Evolutionary conservation across 1,284 basidiomycete species (phyloP), one percentile per base, ranked within the genome.

Genomic region (Ceratobasidium sp.): DNA sequence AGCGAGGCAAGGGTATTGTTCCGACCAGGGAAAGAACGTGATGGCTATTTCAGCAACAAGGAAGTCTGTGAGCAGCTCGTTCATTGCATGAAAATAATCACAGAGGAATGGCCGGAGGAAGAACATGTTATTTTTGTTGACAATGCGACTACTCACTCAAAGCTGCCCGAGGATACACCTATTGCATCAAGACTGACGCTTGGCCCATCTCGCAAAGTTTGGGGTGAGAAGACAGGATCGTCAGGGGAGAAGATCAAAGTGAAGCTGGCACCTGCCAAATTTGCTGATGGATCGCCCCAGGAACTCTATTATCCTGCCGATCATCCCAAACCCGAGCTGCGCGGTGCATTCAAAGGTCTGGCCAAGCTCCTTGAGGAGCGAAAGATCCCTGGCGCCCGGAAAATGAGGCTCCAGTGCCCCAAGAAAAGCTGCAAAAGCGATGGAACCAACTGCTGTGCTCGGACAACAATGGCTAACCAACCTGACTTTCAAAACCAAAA

Each of bases 11-110:
- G 80, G 10, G 49, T 85, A 1, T 53, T 86, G 5, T 77, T 88
- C 7, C 84, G 87, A 66, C 88, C 88, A 81, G 86, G 87, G 3
- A 88, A 89, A 78, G 86, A 84, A 81, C 84, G 87, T 69, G 84
- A 88, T 18, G 85, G 87, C 0, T 87, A 86, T 77, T 87, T 87
- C 73, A 79, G 77, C 5, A 83, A 81, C 0, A 85, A 87, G n/a
- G 81, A 87, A 20, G 39, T 86, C 0, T 44, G 86, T 4, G 10
- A 69, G 28, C 84, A 86, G 61, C 81, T 83, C 26, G 80, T 83
- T 15, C 78, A 80, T 20, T 84, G 84, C 1, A 85, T 86, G 69
- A 81, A 85, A 70, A 83, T 87, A 72, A 84, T 86, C 73, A 83
- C 86, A 77, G 80, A 73, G 1, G 78, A 81, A n/a, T 84, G 83